Conservation (phyloP, 2,329 filamentous ascomycete genomes). For the Aureobasidium sp. region DNA sequence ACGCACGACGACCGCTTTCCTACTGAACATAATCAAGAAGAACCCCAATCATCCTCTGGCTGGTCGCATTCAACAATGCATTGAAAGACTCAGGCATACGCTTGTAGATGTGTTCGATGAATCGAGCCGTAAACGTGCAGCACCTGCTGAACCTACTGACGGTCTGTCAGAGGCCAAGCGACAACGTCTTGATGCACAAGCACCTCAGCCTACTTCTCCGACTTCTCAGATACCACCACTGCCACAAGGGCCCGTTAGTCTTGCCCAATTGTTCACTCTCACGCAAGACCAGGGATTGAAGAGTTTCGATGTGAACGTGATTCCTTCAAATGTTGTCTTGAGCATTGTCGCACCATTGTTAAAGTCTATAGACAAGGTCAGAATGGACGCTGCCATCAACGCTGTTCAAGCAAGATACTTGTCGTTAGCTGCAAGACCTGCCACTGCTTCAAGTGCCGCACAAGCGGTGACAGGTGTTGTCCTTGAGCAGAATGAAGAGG, state of each 20-base stretch:
- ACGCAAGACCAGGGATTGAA: constrained; percentile 67
- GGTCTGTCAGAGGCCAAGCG: constrained; percentile 73
- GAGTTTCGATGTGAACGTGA: constrained; percentile 72
- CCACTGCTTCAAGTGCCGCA: constrained; percentile 25
- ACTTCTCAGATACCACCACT: constrained; percentile 51
- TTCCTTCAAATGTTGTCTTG: constrained; percentile 68
- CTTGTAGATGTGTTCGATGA: constrained; percentile 76
- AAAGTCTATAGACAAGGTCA: constrained; percentile 59
- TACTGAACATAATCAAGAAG: constrained; percentile 77
- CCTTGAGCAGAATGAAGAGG: constrained; percentile 69
- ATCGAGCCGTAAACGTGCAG: constrained; percentile 65
- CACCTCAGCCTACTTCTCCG: constrained; percentile 32
- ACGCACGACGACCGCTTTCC: constrained; percentile 76
- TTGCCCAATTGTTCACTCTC: constrained; percentile 80
- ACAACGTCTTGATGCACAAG: constrained; percentile 57
- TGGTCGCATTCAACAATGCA: constrained; percentile 75
- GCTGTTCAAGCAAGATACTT: constrained; percentile 37
- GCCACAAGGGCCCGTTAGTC: constrained; percentile 65
- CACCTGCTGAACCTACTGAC: constrained; percentile 63
- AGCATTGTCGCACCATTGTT: constrained; percentile 78
- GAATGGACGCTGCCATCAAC: constrained; percentile 66
- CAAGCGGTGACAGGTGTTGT: constrained; percentile 29
- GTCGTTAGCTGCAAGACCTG: constrained; percentile 27
- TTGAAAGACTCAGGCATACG: constrained; percentile 73
- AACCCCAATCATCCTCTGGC: constrained; percentile 71